A percentile compares a stretch with the other conserved stretches of the same genome.
Evolutionary conservation across 2,329 filamentous ascomycete species (phyloP).

Genomic region (Metarhizium guizhouense): DNA sequence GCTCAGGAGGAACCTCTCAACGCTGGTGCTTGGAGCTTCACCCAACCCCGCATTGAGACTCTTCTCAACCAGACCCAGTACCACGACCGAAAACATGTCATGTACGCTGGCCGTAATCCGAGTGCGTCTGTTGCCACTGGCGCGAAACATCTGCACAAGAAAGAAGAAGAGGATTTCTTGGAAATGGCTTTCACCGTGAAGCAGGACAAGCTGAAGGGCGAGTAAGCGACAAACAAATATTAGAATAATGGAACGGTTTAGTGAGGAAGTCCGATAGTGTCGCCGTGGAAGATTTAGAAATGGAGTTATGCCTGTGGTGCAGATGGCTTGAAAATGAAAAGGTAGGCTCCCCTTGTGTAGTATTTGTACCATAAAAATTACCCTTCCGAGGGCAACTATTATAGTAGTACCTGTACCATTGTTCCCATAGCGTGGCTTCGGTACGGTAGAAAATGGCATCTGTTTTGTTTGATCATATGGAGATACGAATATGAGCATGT

Average conservation of each 20-base stretch:
- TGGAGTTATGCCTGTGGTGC: background rate
- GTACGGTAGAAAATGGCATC: constrained; percentile 6
- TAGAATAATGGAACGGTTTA: constrained; percentile 1
- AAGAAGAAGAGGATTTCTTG: constrained; percentile 85
- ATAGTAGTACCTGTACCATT: constrained; percentile 5
- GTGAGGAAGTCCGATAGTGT: constrained; percentile 1
- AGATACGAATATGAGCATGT: too few relatives aligned
- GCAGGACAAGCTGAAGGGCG: constrained; percentile 62
- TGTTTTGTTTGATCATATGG: background rate
- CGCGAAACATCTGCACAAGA: constrained; percentile 76
- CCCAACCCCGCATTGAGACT: constrained; percentile 96
- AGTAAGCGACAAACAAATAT: constrained; percentile 28
- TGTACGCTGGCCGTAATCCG: constrained; percentile 92
- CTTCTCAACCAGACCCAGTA: constrained; percentile 86
- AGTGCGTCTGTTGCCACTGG: constrained; percentile 92
- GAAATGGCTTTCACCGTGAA: constrained; percentile 54
- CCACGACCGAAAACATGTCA: constrained; percentile 89
- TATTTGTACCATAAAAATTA: constrained; percentile 9
- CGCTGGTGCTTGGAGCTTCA: constrained; percentile 92
- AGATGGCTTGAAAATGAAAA: background rate
- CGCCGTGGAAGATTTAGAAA: background rate
- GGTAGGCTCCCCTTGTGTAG: constrained; percentile 5
- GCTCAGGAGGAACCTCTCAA: constrained; percentile 96
- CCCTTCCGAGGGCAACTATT: background rate
- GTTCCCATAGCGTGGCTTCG: constrained; percentile 5